Base-by-base conservation (phyloP, 2,329 filamentous ascomycete genomes). In the Annulohypoxylon truncatum region DNA sequence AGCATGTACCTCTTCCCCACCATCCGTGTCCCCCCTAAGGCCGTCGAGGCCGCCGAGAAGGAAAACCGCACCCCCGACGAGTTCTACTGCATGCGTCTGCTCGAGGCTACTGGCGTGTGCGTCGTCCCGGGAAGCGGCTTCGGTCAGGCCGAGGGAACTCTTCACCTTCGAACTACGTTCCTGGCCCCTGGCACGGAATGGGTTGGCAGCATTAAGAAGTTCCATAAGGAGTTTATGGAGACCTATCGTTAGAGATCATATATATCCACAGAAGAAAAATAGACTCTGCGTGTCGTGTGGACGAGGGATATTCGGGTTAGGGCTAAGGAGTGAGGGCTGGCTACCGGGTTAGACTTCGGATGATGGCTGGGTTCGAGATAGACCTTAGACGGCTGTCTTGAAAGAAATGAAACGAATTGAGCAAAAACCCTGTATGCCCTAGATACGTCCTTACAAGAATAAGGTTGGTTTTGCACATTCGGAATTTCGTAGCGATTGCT, bases 1-100 rank as follows among this genome's bases (percentile, higher is more conserved):
- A 91, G 92, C 78, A 99, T 99, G 96, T 99, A 99, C 83, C 91
- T 99, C 75, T 99, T 98, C 88, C 96, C 96, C 22, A 96, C 93
- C 73, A 97, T 99, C 81, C 89, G 84, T 31, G 84, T 99, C 22
- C 88, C 96, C 1, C 73, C 81, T 22, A 93, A 92, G 81, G 96
- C 94, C 40, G 81, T 90, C 67, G 90, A 90, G 70, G 92, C 92
- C 13, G 96, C 96, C 33, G 79, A 84, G 75, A 82, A 90, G 67
- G 92, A 94, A 78, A 89, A 89, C 74, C 91, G 92, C 76, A 83
- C 85, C 10, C 82, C 95, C 1, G 96, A 99, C 75, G 95, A 98
- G 80, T 97, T 96, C 82, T 99, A 99, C 85, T 94, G 92, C 82
- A 87, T 97, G 83, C 87, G 89, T 67, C 84, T 99, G 75, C 91